Conservation (phyloP, 345 rosid genomes). For the Psidium guajava region DNA sequence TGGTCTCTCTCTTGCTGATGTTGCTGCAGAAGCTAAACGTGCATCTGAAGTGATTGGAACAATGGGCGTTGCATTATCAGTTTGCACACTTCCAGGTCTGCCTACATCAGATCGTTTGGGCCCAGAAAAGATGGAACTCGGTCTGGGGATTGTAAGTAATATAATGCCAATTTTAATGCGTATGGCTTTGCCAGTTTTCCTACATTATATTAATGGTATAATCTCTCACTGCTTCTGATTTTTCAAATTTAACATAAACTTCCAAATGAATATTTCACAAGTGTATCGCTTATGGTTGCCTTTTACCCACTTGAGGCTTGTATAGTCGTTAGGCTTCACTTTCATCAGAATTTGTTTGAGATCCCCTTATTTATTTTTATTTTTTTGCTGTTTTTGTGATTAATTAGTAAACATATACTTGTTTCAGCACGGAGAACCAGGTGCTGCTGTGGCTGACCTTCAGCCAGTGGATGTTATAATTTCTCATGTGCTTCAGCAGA, state of each 20-base stretch:
- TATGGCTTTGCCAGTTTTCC: background rate
- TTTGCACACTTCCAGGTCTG: conserved; percentile 86
- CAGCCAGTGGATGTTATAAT: conserved; percentile 90
- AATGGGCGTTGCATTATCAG: conserved; percentile 93
- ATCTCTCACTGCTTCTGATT: background rate
- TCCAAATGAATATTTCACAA: background rate
- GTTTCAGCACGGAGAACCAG: conserved; percentile 95
- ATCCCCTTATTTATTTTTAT: background rate
- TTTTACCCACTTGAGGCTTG: background rate
- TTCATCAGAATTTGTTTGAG: background rate
- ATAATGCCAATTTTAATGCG: background rate
- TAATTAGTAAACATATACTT: background rate
- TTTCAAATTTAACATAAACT: background rate
- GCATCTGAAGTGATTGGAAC: conserved; percentile 92
- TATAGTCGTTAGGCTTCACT: background rate
- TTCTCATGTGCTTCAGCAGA: conserved; percentile 83
- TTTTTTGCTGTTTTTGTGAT: background rate
- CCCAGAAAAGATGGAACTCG: conserved; percentile 89
- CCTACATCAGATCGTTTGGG: conserved; percentile 88
- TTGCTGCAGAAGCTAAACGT: conserved; percentile 75
- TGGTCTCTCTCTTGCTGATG: conserved; percentile 71
- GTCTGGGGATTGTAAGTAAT: conserved; percentile 88
- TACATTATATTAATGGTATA: background rate
- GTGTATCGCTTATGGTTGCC: background rate
- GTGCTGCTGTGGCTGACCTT: conserved; percentile 90